Conservation (phyloP, 1,284 basidiomycete species). For the Tranzscheliella williamsii region DNA sequence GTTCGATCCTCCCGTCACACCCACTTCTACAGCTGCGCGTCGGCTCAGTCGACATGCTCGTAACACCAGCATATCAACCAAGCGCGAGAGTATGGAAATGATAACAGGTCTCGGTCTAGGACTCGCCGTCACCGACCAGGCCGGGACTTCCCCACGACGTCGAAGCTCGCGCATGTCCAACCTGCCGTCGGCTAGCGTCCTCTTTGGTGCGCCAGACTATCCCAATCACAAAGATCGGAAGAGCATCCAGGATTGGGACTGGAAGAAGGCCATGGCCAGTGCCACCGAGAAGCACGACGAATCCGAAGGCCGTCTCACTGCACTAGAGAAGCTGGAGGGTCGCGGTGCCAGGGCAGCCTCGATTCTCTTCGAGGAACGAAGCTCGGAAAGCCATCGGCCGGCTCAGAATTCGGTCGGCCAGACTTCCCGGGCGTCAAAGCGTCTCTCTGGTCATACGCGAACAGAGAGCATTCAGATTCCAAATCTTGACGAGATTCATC, state of each 20-base stretch:
- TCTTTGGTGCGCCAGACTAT: slow-evolving; percentile 25
- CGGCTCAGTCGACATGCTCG: slow-evolving; percentile 45
- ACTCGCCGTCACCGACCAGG: too few species aligned
- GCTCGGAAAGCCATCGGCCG: too few species aligned
- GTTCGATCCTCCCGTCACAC: slow-evolving; percentile 12
- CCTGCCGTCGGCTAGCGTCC: slow-evolving; percentile 39
- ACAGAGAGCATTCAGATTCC: slow-evolving; percentile 51
- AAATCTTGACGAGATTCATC: slow-evolving; percentile 50
- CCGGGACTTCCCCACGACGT: slow-evolving; percentile 11
- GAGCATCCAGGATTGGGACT: slow-evolving; percentile 33
- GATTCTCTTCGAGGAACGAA: background rate
- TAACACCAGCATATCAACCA: slow-evolving; percentile 44
- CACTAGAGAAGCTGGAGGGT: slow-evolving; percentile 55
- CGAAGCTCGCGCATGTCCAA: slow-evolving; percentile 46
- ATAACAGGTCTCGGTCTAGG: slow-evolving; percentile 49
- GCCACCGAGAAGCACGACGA: slow-evolving; percentile 14
- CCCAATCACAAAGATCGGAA: slow-evolving; percentile 2
- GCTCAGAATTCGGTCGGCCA: background rate
- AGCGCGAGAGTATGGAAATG: slow-evolving; percentile 55
- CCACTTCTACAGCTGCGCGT: slow-evolving; percentile 6
- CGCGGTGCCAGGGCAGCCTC: slow-evolving; percentile 3
- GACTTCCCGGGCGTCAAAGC: slow-evolving; percentile 14
- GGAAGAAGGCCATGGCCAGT: slow-evolving; percentile 27
- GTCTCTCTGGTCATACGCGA: slow-evolving; percentile 35
- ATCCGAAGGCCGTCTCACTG: slow-evolving; percentile 41